Conservation (phyloP, 2,329 filamentous ascomycete genomes). For the Gliomastix tumulicola region DNA sequence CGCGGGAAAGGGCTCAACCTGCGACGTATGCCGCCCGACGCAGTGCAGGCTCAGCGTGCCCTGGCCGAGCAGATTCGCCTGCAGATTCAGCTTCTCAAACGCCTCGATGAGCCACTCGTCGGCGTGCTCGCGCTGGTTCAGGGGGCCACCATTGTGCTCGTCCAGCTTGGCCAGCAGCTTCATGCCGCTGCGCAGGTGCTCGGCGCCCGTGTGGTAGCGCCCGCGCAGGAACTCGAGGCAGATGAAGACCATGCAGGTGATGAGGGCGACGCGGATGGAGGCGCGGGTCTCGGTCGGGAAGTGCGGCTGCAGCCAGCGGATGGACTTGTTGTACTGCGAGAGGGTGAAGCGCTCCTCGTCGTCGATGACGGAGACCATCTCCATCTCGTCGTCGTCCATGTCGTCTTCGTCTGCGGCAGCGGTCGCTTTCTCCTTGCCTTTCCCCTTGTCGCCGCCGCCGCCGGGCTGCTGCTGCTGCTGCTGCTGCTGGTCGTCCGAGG, state of each 20-base stretch:
- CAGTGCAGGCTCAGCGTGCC: not conserved
- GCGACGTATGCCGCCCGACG: too few relatives aligned
- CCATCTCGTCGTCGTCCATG: too few relatives aligned
- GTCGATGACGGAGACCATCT: not conserved
- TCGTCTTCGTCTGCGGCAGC: too few relatives aligned
- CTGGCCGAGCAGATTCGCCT: slow-evolving; percentile 1
- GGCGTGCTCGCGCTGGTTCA: not conserved
- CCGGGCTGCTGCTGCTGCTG: too few relatives aligned
- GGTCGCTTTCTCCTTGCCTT: too few relatives aligned
- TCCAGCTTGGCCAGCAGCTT: slow-evolving; percentile 18
- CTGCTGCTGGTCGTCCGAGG: too few relatives aligned
- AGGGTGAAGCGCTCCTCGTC: slow-evolving; percentile 11
- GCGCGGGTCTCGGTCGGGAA: slow-evolving; percentile 5
- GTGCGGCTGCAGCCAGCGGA: slow-evolving; percentile 21
- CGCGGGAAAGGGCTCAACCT: not conserved
- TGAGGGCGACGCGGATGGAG: slow-evolving; percentile 19
- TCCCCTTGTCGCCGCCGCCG: too few relatives aligned
- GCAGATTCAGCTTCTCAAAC: slow-evolving; percentile 3
- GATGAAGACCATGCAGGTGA: slow-evolving; percentile 29
- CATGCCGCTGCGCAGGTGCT: slow-evolving; percentile 21
- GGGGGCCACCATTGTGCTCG: not conserved
- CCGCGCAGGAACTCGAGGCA: slow-evolving; percentile 29
- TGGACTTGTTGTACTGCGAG: slow-evolving; percentile 30
- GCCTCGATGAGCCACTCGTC: slow-evolving; percentile 2
- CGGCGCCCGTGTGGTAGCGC: slow-evolving; percentile 13